Conservation (phyloP, 1,284 basidiomycete genomes). For the Kwoniella shivajii region DNA sequence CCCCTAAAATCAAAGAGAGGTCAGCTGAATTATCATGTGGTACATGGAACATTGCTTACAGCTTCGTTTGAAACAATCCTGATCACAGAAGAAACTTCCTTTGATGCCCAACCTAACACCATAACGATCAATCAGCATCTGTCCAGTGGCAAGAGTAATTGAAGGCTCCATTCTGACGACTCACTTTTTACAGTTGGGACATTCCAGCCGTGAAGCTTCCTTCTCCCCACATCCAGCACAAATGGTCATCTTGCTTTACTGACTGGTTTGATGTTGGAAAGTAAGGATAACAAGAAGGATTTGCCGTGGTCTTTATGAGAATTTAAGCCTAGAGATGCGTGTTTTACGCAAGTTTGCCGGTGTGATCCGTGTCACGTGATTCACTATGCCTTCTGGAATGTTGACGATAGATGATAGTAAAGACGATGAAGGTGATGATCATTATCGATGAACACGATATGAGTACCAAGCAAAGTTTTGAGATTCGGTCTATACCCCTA, state of each 20-base stretch:
- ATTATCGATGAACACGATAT: too few species aligned
- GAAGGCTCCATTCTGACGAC: constrained; percentile 18
- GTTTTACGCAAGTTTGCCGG: not conserved
- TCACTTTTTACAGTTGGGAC: constrained; percentile 55
- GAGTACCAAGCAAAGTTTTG: too few species aligned
- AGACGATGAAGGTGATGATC: too few species aligned
- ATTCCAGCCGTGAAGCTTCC: constrained; percentile 53
- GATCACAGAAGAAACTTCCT: constrained; percentile 56
- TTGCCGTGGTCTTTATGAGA: not conserved
- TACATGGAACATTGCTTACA: constrained; percentile 41
- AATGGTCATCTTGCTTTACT: constrained; percentile 21
- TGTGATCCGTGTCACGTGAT: constrained; percentile 6
- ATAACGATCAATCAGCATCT: not conserved
- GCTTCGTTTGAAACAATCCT: constrained; percentile 55
- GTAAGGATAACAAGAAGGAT: not conserved
- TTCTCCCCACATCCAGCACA: constrained; percentile 51
- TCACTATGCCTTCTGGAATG: too few species aligned
- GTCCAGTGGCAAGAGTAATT: too few species aligned
- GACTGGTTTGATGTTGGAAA: too few species aligned
- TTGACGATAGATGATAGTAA: too few species aligned
- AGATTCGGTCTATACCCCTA: too few species aligned
- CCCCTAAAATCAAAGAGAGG: not conserved
- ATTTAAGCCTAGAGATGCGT: not conserved
- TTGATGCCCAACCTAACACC: constrained; percentile 49
- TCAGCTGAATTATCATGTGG: not conserved